Conservation (phyloP, 805 yeast genomes). For the Pichia insulana region DNA sequence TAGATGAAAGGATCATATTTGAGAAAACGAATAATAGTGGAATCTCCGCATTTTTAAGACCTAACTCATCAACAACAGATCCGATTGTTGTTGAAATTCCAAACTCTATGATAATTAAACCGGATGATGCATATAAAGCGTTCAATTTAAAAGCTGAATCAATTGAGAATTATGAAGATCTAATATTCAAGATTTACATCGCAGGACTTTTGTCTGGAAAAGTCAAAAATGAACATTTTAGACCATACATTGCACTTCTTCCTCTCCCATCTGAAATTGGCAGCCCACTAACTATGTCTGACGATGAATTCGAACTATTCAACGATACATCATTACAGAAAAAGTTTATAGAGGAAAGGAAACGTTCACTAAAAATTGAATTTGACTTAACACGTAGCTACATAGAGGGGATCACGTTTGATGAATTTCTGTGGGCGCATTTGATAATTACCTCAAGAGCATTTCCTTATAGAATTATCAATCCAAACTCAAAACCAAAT, state of each 20-base stretch:
- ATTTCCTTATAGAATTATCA: slow-evolving; percentile 60
- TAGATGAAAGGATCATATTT: slow-evolving; percentile 31
- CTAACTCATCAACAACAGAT: neutral
- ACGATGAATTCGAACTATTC: slow-evolving; percentile 32
- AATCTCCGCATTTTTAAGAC: slow-evolving; percentile 20
- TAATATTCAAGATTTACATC: slow-evolving; percentile 16
- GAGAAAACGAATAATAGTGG: slow-evolving; percentile 27
- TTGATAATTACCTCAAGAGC: slow-evolving; percentile 69
- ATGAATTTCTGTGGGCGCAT: slow-evolving; percentile 67
- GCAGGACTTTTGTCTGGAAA: slow-evolving; percentile 7
- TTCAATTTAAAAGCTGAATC: slow-evolving; percentile 6
- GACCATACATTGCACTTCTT: slow-evolving; percentile 38
- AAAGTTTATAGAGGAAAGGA: slow-evolving; percentile 40
- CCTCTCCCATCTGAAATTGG: slow-evolving; percentile 38
- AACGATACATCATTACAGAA: slow-evolving; percentile 48
- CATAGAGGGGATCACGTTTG: slow-evolving; percentile 27
- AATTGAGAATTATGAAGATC: slow-evolving; percentile 6
- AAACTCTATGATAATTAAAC: slow-evolving; percentile 16
- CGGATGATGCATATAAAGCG: slow-evolving; percentile 16
- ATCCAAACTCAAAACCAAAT: slow-evolving; percentile 14
- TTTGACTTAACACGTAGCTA: slow-evolving; percentile 29
- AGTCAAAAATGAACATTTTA: slow-evolving; percentile 1
- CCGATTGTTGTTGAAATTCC: slow-evolving; percentile 15
- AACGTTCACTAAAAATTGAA: slow-evolving; percentile 41
- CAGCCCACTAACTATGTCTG: slow-evolving; percentile 58